A percentile compares a stretch with the other conserved stretches of the same genome.
phyloP scores from a whole-genome alignment of 768 basidiomycete genomes.

The Tulasnella sp. region DNA sequence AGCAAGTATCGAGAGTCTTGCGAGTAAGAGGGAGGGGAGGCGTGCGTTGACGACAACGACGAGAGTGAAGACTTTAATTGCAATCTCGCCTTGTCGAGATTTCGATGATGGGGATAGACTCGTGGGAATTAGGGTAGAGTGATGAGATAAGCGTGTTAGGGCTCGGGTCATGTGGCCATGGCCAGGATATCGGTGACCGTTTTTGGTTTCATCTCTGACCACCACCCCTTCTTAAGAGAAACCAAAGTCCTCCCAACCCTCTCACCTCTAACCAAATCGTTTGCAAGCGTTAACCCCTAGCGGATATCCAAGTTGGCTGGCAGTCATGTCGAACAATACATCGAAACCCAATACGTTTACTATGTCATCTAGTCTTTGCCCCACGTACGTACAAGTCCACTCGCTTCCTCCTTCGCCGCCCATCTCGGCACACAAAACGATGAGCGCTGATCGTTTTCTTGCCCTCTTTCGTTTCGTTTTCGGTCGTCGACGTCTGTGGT shows the following conservation, averaged over 20 bases:
- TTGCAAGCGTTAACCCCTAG: neutral
- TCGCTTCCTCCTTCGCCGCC: neutral
- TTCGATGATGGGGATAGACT: constrained; percentile 12
- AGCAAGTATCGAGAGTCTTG: neutral
- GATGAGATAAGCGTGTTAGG: neutral
- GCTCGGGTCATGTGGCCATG: neutral
- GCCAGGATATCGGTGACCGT: neutral
- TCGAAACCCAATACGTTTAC: constrained; percentile 59
- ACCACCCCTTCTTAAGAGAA: neutral
- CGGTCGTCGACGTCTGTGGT: neutral
- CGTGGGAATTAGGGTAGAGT: neutral
- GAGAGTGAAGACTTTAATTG: neutral
- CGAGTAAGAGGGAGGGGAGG: neutral
- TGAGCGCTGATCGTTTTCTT: neutral
- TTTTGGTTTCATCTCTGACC: neutral
- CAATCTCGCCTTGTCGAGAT: neutral
- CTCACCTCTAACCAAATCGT: neutral
- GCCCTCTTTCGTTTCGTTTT: neutral
- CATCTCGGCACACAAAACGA: neutral
- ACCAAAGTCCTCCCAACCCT: neutral
- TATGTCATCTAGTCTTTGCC: constrained; percentile 87
- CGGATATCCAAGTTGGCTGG: constrained; percentile 69
- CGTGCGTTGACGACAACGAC: neutral
- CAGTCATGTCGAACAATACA: constrained; percentile 66
- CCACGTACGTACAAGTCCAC: constrained; percentile 60